Evolutionary conservation across 1,284 basidiomycete species (phyloP).

Genomic region (Anthracocystis walkeri): DNA sequence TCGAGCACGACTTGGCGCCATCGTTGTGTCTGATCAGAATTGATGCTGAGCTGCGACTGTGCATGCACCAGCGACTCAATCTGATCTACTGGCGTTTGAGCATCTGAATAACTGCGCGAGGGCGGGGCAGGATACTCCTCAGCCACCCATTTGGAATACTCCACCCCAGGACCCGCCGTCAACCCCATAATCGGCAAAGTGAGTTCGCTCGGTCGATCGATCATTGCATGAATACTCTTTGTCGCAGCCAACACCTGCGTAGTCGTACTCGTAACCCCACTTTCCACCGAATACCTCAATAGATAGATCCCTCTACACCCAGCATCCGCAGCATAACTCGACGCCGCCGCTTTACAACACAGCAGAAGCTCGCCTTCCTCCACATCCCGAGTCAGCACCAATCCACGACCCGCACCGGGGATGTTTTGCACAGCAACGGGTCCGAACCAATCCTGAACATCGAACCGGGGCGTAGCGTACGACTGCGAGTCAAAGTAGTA

Average conservation of each 20-base stretch:
- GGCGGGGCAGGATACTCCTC: conserved; percentile 57
- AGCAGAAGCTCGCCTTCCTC: conserved; percentile 62
- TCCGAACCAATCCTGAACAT: conserved; percentile 57
- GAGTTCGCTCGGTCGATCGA: conserved; percentile 58
- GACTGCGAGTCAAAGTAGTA: conserved; percentile 58
- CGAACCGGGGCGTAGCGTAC: conserved; percentile 55
- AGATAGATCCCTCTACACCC: conserved; percentile 54
- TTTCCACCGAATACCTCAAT: conserved; percentile 56
- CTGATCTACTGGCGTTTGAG: conserved; percentile 14
- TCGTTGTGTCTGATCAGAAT: neutral
- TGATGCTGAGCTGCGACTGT: conserved; percentile 9
- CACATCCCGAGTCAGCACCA: conserved; percentile 62
- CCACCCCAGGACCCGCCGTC: conserved; percentile 62
- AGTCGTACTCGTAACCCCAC: conserved; percentile 65
- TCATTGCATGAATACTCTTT: conserved; percentile 61
- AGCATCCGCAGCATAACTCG: conserved; percentile 57
- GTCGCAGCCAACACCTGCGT: conserved; percentile 67
- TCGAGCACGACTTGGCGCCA: conserved; percentile 24
- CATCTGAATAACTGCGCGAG: conserved; percentile 21
- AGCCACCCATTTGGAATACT: conserved; percentile 47
- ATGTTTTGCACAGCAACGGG: conserved; percentile 59
- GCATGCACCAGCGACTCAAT: conserved; percentile 15
- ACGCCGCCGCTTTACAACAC: conserved; percentile 59
- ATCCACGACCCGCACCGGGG: conserved; percentile 63
- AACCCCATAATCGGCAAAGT: conserved; percentile 63